phyloP scores from a whole-genome alignment of 139 green algal species.

The Closterium sp. region DNA sequence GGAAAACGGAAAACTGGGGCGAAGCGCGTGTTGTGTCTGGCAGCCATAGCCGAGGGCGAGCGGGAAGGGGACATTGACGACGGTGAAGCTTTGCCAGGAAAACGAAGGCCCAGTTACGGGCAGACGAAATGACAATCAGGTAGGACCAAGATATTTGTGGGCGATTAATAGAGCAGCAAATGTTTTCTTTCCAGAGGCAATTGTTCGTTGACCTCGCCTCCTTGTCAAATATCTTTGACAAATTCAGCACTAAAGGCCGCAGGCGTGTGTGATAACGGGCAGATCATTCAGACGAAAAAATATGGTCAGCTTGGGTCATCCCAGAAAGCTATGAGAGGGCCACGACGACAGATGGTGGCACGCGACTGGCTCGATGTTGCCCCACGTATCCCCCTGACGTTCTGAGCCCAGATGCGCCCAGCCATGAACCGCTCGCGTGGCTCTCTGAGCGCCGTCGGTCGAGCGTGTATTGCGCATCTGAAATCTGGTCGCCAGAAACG shows the following conservation, averaged over 20 bases:
- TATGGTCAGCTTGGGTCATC: neutral
- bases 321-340: neutral
- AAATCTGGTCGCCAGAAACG: neutral
- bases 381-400: neutral
- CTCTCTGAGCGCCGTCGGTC: neutral
- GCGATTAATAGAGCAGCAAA: too few relatives aligned
- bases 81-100: neutral
- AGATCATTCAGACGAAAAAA: neutral
- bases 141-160: too few relatives aligned
- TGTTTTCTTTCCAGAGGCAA: neutral
- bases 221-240: neutral
- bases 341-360: neutral
- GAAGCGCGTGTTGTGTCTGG: neutral
- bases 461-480: neutral
- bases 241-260: neutral
- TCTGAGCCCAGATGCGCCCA: neutral
- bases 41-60: neutral
- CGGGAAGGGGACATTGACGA: neutral
- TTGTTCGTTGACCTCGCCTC: neutral
- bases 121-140: neutral
- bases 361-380: neutral
- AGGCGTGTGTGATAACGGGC: neutral
- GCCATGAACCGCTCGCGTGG: neutral
- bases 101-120: neutral
- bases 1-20: neutral